These are phyloP conservation scores for Ambispora gerdemannii DNA, from an alignment of 192 early-diverging fungal species.

Conservation along the genomic window DNA sequence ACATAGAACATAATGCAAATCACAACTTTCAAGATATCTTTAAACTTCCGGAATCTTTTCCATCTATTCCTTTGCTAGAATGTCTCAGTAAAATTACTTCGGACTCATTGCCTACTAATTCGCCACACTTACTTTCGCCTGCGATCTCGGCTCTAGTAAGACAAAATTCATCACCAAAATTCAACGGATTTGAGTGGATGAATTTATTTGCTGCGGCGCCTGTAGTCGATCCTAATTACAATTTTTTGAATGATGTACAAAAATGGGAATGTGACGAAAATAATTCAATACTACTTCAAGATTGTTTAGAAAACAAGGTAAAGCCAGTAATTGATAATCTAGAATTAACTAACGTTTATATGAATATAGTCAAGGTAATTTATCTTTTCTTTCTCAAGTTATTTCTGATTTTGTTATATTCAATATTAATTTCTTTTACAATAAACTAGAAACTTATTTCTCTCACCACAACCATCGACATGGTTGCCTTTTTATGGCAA, in stretches of 20 bases:
- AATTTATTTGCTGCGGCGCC: neutral
- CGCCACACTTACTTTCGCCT: neutral
- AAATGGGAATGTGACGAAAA: neutral
- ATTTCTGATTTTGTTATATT: no score
- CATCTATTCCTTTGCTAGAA: neutral
- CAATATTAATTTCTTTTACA: no score
- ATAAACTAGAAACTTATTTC: no score
- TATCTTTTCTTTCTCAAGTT: no score
- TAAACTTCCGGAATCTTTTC: neutral
- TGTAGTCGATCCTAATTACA: neutral
- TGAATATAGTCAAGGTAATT: neutral
- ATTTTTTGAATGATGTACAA: neutral
- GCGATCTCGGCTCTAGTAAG: neutral
- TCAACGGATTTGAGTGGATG: slow-evolving; percentile 1
- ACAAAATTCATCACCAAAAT: neutral
- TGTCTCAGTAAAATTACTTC: neutral
- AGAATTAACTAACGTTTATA: neutral
- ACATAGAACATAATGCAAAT: neutral
- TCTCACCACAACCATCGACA: neutral
- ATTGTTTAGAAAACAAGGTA: neutral
- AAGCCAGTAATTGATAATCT: neutral
- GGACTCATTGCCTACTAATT: neutral
- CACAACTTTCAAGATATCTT: neutral
- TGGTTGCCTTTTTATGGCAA: neutral
- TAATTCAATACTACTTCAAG: neutral